Percentiles rank a stretch among this genome's conserved stretches.
Evolutionary conservation across 2,329 filamentous ascomycete species (phyloP).

Genomic region (Ceratocystis papillata): DNA sequence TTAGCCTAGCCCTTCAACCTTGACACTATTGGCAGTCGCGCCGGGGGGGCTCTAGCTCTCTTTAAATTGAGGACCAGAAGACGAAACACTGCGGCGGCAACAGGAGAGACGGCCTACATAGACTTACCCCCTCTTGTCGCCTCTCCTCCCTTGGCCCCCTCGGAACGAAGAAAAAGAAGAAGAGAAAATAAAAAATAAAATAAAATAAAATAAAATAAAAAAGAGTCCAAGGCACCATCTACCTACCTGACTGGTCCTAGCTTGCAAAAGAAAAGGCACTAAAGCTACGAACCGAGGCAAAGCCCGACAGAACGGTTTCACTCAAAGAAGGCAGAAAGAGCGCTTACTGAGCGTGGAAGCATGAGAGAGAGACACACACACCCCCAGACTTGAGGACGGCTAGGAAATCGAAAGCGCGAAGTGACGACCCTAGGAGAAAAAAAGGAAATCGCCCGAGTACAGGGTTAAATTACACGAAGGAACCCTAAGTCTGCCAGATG

Average conservation of each 20-base stretch:
- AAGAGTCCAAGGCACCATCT: background rate
- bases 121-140: no score
- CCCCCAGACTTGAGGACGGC: background rate
- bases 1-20: background rate
- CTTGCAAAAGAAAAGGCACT: background rate
- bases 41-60: background rate
- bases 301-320: slow-evolving; percentile 3
- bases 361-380: background rate
- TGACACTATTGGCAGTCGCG: background rate
- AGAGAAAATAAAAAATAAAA: no score
- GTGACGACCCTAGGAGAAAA: background rate
- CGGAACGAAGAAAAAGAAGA: no score
- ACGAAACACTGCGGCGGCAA: background rate
- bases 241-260: background rate
- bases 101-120: no score
- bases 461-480: background rate
- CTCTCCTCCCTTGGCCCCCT: no score
- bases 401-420: background rate
- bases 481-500: background rate
- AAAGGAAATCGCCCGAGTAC: slow-evolving; percentile 2
- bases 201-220: background rate
- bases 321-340: background rate
- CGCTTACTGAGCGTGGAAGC: background rate
- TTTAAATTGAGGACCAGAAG: slow-evolving; percentile 7
- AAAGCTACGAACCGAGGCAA: slow-evolving; percentile 1